These are phyloP conservation scores for Mycena chlorophos DNA, from an alignment of 768 basidiomycete genomes.

Conservation along the genomic window DNA sequence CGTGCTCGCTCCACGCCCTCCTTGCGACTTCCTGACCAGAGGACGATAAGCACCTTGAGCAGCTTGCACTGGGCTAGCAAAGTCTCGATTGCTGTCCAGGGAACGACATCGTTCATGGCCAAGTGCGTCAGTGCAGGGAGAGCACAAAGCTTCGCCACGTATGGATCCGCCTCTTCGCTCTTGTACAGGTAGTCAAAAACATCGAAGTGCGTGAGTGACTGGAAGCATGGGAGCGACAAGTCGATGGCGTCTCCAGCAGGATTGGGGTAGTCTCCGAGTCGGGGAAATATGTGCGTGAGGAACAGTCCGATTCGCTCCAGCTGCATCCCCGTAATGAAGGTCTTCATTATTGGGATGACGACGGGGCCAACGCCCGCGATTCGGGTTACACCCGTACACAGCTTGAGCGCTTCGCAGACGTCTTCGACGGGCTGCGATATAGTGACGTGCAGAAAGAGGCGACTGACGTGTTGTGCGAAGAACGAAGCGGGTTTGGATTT, in stretches of 20 bases:
- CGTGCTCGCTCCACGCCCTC: not conserved
- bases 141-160: not conserved
- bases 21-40: not conserved
- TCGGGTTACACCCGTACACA: not conserved
- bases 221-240: not conserved
- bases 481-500: not conserved
- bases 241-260: slow-evolving; percentile 6
- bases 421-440: not conserved
- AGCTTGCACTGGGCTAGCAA: not conserved
- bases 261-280: too few species aligned
- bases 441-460: not conserved
- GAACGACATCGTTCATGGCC: not conserved
- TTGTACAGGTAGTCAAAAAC: slow-evolving; percentile 1
- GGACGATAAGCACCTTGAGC: slow-evolving; percentile 1
- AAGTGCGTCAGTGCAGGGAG: slow-evolving; percentile 10
- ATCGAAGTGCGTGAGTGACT: slow-evolving; percentile 7
- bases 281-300: not conserved
- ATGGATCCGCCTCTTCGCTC: not conserved
- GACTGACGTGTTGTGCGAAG: not conserved
- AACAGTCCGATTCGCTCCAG: not conserved
- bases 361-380: not conserved
- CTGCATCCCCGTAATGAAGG: not conserved
- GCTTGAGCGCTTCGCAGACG: not conserved
- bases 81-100: not conserved
- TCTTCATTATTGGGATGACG: not conserved